phyloP scores from a whole-genome alignment of 2,329 filamentous ascomycete species.

The Niveomyces coronatus region DNA sequence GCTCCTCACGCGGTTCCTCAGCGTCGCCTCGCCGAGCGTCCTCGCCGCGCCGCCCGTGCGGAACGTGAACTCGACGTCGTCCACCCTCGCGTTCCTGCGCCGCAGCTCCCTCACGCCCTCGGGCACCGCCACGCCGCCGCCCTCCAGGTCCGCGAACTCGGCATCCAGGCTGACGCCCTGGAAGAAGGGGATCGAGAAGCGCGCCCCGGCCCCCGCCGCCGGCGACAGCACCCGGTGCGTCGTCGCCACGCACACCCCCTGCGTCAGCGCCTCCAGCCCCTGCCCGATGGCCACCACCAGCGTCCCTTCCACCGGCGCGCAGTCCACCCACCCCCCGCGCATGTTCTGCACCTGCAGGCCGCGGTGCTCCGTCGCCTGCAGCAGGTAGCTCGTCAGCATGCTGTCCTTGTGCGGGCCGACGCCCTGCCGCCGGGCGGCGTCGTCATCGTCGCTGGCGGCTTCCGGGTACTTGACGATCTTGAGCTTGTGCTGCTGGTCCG shows the following conservation, averaged over 20 bases:
- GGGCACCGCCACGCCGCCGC: constrained; percentile 47
- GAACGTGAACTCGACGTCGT: constrained; percentile 84
- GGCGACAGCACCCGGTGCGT: constrained; percentile 79
- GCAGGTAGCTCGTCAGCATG: constrained; percentile 72
- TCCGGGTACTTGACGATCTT: constrained; percentile 87
- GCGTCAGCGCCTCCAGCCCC: constrained; percentile 74
- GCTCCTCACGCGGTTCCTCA: constrained; percentile 76
- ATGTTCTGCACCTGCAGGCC: constrained; percentile 80
- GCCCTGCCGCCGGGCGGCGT: constrained; percentile 36
- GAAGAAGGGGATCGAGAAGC: constrained; percentile 80
- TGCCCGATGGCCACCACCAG: constrained; percentile 83
- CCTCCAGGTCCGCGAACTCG: constrained; percentile 66
- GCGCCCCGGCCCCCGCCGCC: constrained; percentile 54
- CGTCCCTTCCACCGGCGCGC: constrained; percentile 63
- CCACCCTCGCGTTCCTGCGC: constrained; percentile 45
- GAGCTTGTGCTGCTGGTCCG: constrained; percentile 69
- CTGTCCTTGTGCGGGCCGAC: constrained; percentile 78
- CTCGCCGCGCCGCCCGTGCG: constrained; percentile 55
- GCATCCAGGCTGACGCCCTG: constrained; percentile 75
- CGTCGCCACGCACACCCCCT: constrained; percentile 71
- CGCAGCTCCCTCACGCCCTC: constrained; percentile 53
- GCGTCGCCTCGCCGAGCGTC: constrained; percentile 69
- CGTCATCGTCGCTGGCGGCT: constrained; percentile 32
- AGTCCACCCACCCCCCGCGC: constrained; percentile 70
- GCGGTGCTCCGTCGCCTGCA: constrained; percentile 66